phyloP scores from a whole-genome alignment of 192 early-diverging fungal species.

The Coemansia sp. region DNA sequence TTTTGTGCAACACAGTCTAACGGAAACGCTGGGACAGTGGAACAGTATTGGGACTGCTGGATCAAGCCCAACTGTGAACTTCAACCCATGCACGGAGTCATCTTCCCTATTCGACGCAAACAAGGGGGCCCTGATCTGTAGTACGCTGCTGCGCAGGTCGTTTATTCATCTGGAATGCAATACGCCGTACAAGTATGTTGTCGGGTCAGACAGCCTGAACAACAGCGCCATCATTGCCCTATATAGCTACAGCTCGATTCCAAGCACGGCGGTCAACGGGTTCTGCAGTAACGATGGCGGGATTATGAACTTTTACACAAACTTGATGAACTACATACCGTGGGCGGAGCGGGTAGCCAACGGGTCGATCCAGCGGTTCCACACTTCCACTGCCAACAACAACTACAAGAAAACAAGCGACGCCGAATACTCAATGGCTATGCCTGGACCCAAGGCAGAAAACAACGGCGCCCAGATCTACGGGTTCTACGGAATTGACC shows the following conservation, averaged over 20 bases:
- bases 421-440: background rate
- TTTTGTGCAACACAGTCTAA: conserved; percentile 3
- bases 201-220: background rate
- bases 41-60: background rate
- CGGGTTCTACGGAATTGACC: conserved; percentile 1
- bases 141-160: conserved; percentile 2
- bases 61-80: background rate
- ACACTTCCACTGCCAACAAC: background rate
- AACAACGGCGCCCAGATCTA: conserved; percentile 1
- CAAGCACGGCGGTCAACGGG: background rate
- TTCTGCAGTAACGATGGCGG: conserved; percentile 6
- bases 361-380: background rate
- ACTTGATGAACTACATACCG: conserved; percentile 12
- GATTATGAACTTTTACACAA: conserved; percentile 7
- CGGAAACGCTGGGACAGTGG: background rate
- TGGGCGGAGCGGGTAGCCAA: conserved; percentile 4
- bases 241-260: conserved; percentile 12
- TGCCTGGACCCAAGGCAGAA: background rate
- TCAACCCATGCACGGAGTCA: conserved; percentile 1
- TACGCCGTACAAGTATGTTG: conserved; percentile 11
- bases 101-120: conserved; percentile 10
- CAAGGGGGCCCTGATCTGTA: background rate
- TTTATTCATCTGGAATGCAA: conserved; percentile 1
- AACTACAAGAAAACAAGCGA: background rate
- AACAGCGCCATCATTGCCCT: conserved; percentile 9